Evolutionary conservation across 805 yeast genomes (phyloP).

Genomic region (Zygotorulaspora danielsina): DNA sequence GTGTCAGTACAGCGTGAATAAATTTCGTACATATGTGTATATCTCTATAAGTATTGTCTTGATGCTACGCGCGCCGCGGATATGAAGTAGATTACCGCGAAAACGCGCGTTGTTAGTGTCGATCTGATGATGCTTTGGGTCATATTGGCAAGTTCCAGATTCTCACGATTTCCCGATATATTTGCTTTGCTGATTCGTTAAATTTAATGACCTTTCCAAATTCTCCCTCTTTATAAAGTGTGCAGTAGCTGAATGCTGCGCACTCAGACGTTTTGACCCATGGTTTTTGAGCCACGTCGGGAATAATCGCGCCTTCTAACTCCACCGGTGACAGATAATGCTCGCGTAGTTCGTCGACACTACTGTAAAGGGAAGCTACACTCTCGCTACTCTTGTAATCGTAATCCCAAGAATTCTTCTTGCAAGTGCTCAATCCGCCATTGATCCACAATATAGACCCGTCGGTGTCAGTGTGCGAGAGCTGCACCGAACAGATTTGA

Average conservation of each 20-base stretch:
- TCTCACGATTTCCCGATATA: conserved; percentile 8
- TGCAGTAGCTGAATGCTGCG: conserved; percentile 6
- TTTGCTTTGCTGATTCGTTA: conserved; percentile 2
- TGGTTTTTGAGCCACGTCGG: conserved; percentile 4
- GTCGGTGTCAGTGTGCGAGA: conserved; percentile 27
- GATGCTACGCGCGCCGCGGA: too few relatives aligned
- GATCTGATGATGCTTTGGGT: too few relatives aligned
- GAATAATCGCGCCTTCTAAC: conserved; percentile 15
- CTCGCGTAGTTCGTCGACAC: conserved; percentile 6
- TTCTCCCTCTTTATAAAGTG: conserved; percentile 2
- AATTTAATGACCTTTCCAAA: conserved; percentile 10
- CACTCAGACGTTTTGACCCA: conserved; percentile 11
- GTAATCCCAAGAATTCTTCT: conserved; percentile 14
- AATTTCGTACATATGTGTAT: too few relatives aligned
- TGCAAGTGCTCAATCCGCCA: conserved; percentile 33
- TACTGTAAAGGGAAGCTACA: conserved; percentile 4
- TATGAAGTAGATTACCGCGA: too few relatives aligned
- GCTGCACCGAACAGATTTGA: conserved; percentile 30
- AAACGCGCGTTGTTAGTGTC: too few relatives aligned
- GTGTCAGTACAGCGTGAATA: too few relatives aligned
- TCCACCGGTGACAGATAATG: conserved; percentile 11
- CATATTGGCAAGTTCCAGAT: conserved; percentile 6
- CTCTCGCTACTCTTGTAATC: conserved; percentile 6
- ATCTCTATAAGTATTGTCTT: too few relatives aligned
- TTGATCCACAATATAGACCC: conserved; percentile 32